Evolutionary conservation across 257 asterid genomes (phyloP).

Genomic region (Nicotiana attenuata): DNA sequence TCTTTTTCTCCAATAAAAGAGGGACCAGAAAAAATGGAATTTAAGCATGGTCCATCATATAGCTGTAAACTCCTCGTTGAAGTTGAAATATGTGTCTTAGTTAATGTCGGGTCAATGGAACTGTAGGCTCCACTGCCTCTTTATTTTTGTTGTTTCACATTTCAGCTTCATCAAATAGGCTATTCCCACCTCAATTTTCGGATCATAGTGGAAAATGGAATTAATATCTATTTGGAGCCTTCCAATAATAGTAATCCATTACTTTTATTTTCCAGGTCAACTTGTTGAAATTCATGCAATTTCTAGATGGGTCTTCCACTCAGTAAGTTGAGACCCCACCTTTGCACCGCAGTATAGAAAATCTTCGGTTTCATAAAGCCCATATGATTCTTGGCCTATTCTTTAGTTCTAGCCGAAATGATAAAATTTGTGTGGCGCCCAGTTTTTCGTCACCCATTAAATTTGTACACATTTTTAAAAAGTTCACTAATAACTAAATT

Average conservation of each 20-base stretch:
- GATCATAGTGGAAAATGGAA: neutral
- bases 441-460: too few relatives aligned
- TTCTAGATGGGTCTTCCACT: neutral
- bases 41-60: neutral
- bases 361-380: too few relatives aligned
- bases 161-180: neutral
- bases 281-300: constrained; percentile 5
- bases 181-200: neutral
- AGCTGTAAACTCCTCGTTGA: neutral
- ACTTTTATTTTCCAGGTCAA: neutral
- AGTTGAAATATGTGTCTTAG: neutral
- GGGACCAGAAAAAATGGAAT: neutral
- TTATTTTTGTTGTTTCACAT: neutral
- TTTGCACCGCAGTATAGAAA: neutral
- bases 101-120: neutral
- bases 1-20: neutral
- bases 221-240: neutral
- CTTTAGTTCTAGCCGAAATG: too few relatives aligned
- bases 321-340: neutral
- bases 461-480: too few relatives aligned
- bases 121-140: neutral
- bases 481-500: too few relatives aligned
- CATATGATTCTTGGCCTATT: too few relatives aligned
- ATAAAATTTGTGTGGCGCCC: too few relatives aligned
- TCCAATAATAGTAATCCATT: neutral